A percentile compares a stretch with the other conserved stretches of the same genome.
phyloP scores from a whole-genome alignment of 306 rosid species.

The Ceratonia siliqua region DNA sequence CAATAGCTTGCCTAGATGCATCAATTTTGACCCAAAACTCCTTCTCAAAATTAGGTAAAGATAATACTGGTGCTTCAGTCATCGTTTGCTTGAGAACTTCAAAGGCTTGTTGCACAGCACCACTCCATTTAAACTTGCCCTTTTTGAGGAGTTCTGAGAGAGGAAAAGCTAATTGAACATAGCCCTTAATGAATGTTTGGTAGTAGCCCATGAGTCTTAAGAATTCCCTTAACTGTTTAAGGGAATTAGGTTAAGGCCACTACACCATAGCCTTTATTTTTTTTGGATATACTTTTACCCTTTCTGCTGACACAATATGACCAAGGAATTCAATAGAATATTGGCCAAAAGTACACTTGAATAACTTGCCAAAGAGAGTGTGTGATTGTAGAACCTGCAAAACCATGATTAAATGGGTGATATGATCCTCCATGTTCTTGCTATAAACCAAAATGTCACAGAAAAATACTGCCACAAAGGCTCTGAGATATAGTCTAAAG shows the following conservation, averaged over 20 bases:
- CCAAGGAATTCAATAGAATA: too few relatives aligned
- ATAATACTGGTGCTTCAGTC: background rate
- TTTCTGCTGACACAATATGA: too few relatives aligned
- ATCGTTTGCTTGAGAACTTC: background rate
- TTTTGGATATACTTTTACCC: background rate
- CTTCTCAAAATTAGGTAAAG: too few relatives aligned
- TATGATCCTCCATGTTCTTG: background rate
- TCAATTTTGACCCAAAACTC: background rate
- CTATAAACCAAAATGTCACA: slow-evolving; percentile 1
- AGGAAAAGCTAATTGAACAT: background rate
- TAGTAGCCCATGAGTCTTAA: background rate
- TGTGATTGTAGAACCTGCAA: background rate
- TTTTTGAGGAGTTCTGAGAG: background rate
- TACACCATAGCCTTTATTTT: background rate
- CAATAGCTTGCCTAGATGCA: background rate
- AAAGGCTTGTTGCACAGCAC: background rate
- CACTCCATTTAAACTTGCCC: background rate
- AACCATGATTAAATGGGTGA: background rate
- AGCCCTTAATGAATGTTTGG: background rate
- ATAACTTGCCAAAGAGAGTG: background rate
- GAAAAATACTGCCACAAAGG: background rate
- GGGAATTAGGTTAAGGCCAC: background rate
- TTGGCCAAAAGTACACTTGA: too few relatives aligned
- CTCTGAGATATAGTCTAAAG: background rate
- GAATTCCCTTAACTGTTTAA: background rate